Conservation (phyloP, 1,284 basidiomycete genomes). For the Gymnopus androsaceus region DNA sequence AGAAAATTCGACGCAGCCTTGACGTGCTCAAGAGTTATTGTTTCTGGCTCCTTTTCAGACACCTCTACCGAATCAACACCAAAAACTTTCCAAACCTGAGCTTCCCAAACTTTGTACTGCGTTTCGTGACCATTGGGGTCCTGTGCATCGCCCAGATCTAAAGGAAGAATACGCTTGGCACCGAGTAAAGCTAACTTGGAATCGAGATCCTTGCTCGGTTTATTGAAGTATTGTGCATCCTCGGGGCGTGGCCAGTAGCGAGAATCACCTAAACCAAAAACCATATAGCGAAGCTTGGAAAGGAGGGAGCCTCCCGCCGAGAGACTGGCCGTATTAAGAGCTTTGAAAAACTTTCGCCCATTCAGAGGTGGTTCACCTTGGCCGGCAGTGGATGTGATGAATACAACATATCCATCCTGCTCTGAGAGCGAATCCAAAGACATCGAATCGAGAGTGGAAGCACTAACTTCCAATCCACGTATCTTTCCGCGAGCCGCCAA, state of each 20-base stretch:
- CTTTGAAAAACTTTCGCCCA: constrained; percentile 88
- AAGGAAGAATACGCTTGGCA: constrained; percentile 66
- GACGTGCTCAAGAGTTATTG: constrained; percentile 99
- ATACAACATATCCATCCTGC: constrained; percentile 82
- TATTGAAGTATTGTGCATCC: constrained; percentile 98
- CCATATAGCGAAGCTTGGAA: constrained; percentile 69
- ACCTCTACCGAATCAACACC: constrained; percentile 92
- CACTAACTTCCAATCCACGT: constrained; percentile 80
- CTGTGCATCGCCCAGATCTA: constrained; percentile 95
- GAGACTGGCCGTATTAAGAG: constrained; percentile 60
- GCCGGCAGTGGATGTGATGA: constrained; percentile 94
- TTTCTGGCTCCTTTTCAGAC: constrained; percentile 92
- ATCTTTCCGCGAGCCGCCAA: constrained; percentile 82
- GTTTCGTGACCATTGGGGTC: constrained; percentile 96
- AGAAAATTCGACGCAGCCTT: constrained; percentile 95
- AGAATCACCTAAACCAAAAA: constrained; percentile 96
- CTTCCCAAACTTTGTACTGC: constrained; percentile 96
- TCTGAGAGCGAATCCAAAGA: constrained; percentile 72
- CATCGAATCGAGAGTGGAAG: constrained; percentile 77
- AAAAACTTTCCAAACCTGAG: constrained; percentile 89
- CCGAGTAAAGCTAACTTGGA: constrained; percentile 76
- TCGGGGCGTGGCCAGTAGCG: constrained; percentile 99
- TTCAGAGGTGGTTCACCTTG: constrained; percentile 99
- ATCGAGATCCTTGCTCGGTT: constrained; percentile 91
- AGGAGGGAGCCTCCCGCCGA: constrained; percentile 57